Conservation (phyloP, 1,284 basidiomycete genomes). For the Malassezia pachydermatis region DNA sequence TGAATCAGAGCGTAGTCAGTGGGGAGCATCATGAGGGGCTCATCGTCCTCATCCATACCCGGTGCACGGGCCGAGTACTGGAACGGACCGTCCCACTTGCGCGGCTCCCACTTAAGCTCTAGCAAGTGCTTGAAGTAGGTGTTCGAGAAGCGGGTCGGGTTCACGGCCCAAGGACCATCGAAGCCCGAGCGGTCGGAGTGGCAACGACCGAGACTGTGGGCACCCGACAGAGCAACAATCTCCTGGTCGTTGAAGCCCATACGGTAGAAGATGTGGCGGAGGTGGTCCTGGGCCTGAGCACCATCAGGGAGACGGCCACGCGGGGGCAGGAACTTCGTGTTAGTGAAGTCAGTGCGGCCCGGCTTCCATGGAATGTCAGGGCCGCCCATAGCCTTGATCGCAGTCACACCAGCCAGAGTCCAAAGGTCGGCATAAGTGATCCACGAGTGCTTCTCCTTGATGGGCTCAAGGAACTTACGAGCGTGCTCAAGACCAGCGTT, state of each 20-base stretch:
- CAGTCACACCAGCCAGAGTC: conserved; percentile 50
- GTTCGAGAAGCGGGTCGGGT: conserved; percentile 74
- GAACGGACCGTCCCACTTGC: conserved; percentile 52
- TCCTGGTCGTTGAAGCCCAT: conserved; percentile 56
- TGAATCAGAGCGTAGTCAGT: conserved; percentile 45
- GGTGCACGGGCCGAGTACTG: conserved; percentile 44
- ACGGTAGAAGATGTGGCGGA: conserved; percentile 52
- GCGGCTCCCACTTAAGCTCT: conserved; percentile 62
- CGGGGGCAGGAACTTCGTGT: conserved; percentile 61
- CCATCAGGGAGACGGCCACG: conserved; percentile 65
- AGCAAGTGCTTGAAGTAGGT: conserved; percentile 80
- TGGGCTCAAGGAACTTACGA: conserved; percentile 70
- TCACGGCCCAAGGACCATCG: conserved; percentile 41
- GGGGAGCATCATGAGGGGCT: conserved; percentile 55
- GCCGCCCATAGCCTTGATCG: conserved; percentile 59
- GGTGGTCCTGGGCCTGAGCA: conserved; percentile 51
- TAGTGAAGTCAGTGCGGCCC: conserved; percentile 47
- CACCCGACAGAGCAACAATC: conserved; percentile 76
- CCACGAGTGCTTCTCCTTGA: conserved; percentile 57
- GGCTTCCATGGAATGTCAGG: conserved; percentile 49
- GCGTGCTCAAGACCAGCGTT: conserved; percentile 78
- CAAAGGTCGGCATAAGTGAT: conserved; percentile 47
- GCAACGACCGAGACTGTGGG: conserved; percentile 89
- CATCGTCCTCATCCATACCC: conserved; percentile 45
- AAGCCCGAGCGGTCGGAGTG: conserved; percentile 55